Percentiles rank a stretch among this genome's conserved stretches.
phyloP scores from a whole-genome alignment of 305 asterid species.

The Solanum hybrid region DNA sequence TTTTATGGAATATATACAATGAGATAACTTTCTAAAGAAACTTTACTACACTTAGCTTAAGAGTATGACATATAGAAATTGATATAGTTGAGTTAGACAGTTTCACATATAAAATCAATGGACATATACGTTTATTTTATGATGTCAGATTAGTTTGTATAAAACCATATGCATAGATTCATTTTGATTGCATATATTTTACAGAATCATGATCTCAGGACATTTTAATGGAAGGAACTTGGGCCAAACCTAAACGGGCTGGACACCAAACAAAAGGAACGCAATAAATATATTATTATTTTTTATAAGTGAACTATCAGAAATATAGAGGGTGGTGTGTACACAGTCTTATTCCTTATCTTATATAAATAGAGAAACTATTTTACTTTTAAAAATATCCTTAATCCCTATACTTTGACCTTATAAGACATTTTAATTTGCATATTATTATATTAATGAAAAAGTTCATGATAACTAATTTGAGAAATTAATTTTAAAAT shows the following conservation, averaged over 20 bases:
- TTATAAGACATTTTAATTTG: background rate
- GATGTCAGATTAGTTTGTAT: background rate
- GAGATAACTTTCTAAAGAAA: background rate
- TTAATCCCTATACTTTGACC: background rate
- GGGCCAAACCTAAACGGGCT: background rate
- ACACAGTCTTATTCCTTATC: background rate
- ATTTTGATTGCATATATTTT: background rate
- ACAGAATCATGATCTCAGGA: background rate
- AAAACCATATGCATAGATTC: background rate
- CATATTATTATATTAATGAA: background rate
- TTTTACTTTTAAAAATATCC: too few species aligned
- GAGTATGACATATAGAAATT: background rate
- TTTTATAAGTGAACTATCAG: background rate
- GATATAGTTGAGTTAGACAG: background rate
- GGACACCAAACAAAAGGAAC: background rate
- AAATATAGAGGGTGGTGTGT: background rate
- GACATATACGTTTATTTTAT: background rate
- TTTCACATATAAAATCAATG: background rate
- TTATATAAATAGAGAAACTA: too few species aligned
- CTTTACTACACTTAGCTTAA: background rate
- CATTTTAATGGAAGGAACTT: background rate
- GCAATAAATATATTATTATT: background rate
- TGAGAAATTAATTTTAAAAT: background rate
- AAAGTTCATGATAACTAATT: background rate
- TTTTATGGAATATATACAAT: background rate